Conservation (phyloP, 306 rosid genomes). For the Fragaria iinumae region DNA sequence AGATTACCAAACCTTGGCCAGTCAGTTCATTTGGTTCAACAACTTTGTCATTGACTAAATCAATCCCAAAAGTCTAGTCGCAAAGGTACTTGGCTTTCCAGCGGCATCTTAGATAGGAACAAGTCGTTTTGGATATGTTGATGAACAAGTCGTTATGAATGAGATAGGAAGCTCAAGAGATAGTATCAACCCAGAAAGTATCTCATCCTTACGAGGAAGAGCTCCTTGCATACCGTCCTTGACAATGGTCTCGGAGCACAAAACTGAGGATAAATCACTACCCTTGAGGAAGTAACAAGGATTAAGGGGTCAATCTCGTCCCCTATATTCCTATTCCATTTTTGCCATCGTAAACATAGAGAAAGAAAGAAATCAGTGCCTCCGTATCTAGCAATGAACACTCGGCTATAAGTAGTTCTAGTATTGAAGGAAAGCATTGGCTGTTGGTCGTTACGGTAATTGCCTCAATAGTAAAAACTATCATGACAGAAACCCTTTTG, state of each 20-base stretch:
- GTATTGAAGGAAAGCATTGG: too few species aligned
- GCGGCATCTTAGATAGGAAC: neutral
- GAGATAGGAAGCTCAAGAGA: neutral
- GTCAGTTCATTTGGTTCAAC: slow-evolving; percentile 8
- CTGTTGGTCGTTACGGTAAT: too few species aligned
- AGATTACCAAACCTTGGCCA: slow-evolving; percentile 5
- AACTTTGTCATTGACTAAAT: slow-evolving; percentile 10
- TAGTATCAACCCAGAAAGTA: neutral
- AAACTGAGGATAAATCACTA: too few species aligned
- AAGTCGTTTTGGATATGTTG: neutral
- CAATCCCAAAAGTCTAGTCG: neutral
- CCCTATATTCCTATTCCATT: too few species aligned
- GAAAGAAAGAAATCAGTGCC: too few species aligned
- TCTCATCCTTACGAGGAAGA: neutral
- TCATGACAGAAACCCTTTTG: too few species aligned
- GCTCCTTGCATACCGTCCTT: neutral
- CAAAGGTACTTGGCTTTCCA: neutral
- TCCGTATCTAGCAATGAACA: too few species aligned
- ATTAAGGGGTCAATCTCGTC: too few species aligned
- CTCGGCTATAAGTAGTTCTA: too few species aligned
- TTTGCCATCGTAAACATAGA: too few species aligned
- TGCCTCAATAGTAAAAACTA: too few species aligned
- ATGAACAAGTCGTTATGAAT: neutral
- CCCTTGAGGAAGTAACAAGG: too few species aligned
- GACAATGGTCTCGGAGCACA: neutral